Base-by-base conservation (phyloP, 495 filamentous ascomycete species). In the Hypoxylon intermedium region DNA sequence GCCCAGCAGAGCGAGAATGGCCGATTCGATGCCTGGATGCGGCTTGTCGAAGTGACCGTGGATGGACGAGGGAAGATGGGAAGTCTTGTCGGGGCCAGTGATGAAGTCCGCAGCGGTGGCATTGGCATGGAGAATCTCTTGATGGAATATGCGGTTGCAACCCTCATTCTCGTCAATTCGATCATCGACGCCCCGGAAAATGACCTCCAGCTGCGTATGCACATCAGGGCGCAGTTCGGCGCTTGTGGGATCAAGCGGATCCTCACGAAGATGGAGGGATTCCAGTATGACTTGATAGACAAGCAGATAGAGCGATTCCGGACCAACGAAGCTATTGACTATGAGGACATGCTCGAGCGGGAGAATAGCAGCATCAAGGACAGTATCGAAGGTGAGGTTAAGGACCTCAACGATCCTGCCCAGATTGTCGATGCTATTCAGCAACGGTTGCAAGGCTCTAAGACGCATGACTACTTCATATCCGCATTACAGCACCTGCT, bases 41-140 rank as follows among this genome's bases (percentile, higher is more conserved):
- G 94, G 23, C 92, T 96, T 41, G 93, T 98, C 31, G 94, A 98
- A 74, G 95, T 98, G 48, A 97, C 94, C 7, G 87, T 97, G 45
- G 94, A 98, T 75, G 94, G 94, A 23, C 87, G 94, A 55, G 94
- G 94, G 34, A 98, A 98, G 82, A 96, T 98, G 90, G 94, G 94
- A 52, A 96, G 91, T 76, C 82, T 98, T 58, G 94, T 98, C 20
- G 94, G 94, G 43, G 94, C 94, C 5, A 96, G 92, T 65, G 95
- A 98, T 69, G 94, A 98, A 76, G 89, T 97, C 58, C 90, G 94
- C 69, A 96, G 90, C 74, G 94, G 95, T 49, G 94, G 94, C 48
- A 96, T 97, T 71, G 94, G 95, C 72, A 95, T 98, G 91, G 94
- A 98, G 82, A 98, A 97, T 69, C 83, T 96, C 43, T 83, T 98